phyloP scores from a whole-genome alignment of 345 rosid species.

The Orychophragmus violaceus region DNA sequence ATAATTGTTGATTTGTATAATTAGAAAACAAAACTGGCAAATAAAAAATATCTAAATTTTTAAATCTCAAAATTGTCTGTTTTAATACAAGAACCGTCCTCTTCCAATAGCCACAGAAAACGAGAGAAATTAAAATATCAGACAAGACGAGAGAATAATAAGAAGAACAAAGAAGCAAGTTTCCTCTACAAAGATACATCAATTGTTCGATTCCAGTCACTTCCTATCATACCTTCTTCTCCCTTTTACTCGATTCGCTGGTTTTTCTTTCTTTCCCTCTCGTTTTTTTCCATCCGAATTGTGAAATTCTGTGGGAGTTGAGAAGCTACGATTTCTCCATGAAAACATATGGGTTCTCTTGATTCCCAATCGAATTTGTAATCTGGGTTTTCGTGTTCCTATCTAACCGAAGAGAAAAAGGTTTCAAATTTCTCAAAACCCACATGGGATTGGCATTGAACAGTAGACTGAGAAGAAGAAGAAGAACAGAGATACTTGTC shows the following conservation, averaged over 20 bases:
- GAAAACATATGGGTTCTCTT: background rate
- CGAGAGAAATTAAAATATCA: background rate
- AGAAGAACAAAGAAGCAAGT: constrained; percentile 1
- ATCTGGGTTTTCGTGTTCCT: background rate
- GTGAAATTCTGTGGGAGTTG: background rate
- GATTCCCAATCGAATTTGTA: background rate
- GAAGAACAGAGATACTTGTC: background rate
- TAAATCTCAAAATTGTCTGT: background rate
- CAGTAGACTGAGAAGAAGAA: constrained; percentile 23
- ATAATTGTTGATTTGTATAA: background rate
- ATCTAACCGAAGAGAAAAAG: constrained; percentile 5
- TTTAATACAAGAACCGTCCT: background rate
- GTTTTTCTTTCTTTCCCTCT: background rate
- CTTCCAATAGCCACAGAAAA: constrained; percentile 26
- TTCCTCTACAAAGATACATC: background rate
- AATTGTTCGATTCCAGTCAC: constrained; percentile 19
- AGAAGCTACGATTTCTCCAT: background rate
- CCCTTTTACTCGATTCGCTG: background rate
- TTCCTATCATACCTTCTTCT: background rate
- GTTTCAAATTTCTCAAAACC: constrained; percentile 17
- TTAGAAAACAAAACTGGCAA: background rate
- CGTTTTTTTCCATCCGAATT: background rate
- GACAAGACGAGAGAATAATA: background rate
- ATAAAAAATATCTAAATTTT: background rate
- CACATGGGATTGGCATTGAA: constrained; percentile 65